Evolutionary conservation across 306 rosid species (phyloP).

Genomic region (Sicyos baderoa): DNA sequence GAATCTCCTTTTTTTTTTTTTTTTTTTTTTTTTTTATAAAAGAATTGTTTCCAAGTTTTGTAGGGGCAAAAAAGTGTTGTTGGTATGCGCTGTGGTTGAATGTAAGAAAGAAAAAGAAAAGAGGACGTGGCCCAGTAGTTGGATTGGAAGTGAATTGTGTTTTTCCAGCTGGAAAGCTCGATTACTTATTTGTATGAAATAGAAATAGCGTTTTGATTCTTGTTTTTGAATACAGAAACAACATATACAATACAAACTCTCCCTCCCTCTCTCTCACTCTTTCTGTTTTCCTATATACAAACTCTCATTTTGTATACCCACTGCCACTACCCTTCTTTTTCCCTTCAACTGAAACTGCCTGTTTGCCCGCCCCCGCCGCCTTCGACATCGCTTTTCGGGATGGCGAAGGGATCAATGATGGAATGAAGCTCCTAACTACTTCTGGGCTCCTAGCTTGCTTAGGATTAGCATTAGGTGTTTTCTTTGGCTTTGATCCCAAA

Average conservation of each 20-base stretch:
- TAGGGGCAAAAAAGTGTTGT: not conserved
- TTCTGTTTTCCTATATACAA: slow-evolving; percentile 21
- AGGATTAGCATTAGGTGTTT: slow-evolving; percentile 22
- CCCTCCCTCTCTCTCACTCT: not conserved
- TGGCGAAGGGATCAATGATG: slow-evolving; percentile 72
- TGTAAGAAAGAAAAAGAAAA: not conserved
- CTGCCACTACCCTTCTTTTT: slow-evolving; percentile 46
- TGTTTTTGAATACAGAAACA: too few species aligned
- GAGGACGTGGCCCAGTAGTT: slow-evolving; percentile 18
- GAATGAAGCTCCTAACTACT: slow-evolving; percentile 58
- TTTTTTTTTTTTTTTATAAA: too few species aligned
- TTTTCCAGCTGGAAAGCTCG: slow-evolving; percentile 15
- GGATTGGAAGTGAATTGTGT: too few species aligned
- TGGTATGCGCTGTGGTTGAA: not conserved
- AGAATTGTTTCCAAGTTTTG: not conserved
- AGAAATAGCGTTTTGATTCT: too few species aligned
- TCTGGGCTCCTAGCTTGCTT: slow-evolving; percentile 42
- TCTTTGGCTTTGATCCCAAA: slow-evolving; percentile 39
- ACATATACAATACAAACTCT: not conserved
- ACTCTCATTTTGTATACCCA: slow-evolving; percentile 39
- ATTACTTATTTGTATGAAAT: too few species aligned
- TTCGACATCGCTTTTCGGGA: slow-evolving; percentile 41
- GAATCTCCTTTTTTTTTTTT: too few species aligned
- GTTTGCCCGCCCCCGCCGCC: slow-evolving; percentile 34
- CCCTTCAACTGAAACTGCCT: slow-evolving; percentile 33